Conservation (phyloP, 1,284 basidiomycete species). For the Trametes hirsuta region DNA sequence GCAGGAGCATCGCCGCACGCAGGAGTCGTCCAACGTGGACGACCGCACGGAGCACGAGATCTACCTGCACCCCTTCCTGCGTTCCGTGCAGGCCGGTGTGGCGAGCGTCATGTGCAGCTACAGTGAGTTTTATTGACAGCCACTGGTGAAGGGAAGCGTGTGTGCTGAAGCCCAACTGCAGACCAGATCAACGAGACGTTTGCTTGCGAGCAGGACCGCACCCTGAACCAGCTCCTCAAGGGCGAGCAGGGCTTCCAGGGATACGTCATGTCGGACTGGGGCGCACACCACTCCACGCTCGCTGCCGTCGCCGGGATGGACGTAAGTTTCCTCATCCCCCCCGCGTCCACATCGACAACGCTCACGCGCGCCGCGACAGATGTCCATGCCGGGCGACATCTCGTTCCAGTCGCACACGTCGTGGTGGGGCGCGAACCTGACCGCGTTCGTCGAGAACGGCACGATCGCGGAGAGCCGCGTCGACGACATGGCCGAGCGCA, state of each 20-base stretch:
- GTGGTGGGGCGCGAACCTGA: constrained; percentile 68
- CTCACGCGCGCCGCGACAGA: too few species aligned
- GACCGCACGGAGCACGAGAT: constrained; percentile 80
- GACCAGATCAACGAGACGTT: constrained; percentile 77
- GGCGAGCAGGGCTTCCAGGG: constrained; percentile 82
- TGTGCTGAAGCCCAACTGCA: constrained; percentile 26
- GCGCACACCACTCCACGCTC: constrained; percentile 57
- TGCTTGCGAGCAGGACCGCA: constrained; percentile 78
- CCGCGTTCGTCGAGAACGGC: constrained; percentile 67
- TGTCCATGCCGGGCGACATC: constrained; percentile 78
- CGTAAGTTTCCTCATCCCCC: too few species aligned
- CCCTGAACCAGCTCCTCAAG: constrained; percentile 81
- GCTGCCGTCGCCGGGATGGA: too few species aligned
- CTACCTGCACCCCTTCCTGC: constrained; percentile 74
- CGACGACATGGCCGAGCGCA: constrained; percentile 71
- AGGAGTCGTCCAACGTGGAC: constrained; percentile 68
- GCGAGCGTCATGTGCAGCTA: constrained; percentile 81
- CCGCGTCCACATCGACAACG: too few species aligned
- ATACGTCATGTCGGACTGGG: constrained; percentile 75
- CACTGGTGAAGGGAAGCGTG: too few species aligned
- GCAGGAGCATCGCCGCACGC: constrained; percentile 65
- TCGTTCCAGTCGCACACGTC: constrained; percentile 51
- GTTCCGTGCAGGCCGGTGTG: constrained; percentile 77
- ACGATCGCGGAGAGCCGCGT: constrained; percentile 66
- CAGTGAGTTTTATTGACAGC: constrained; percentile 38